Base-by-base conservation (phyloP, 2,329 filamentous ascomycete species). In the Neonectria hederae region DNA sequence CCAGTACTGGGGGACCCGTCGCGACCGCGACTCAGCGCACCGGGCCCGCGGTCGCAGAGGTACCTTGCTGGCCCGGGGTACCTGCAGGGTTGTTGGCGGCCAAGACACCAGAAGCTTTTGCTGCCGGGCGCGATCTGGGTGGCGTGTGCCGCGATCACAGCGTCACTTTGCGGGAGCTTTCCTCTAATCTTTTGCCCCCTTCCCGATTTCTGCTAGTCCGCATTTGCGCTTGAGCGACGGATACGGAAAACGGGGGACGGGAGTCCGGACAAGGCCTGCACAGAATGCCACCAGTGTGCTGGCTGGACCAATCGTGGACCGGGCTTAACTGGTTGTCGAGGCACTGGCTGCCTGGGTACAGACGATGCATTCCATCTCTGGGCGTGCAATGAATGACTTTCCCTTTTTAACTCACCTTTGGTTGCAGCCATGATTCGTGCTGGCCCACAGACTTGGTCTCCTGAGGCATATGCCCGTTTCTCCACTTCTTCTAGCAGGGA, bases 21-120 rank as follows among this genome's bases (percentile, higher is more conserved):
- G 42, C 6, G 49, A 63, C 60, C n/a, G 51, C 30, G 11, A 11
- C n/a, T 7, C 3, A 24, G 35, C 46, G 53, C 38, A n/a, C 4
- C 2, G 17, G n/a, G 30, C 40, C 38, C 30, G 54, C 54, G 17
- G 19, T 10, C 2, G 5, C 0, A 8, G 3, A 54, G 19, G 60
- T 63, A 58, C 43, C 30, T 21, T 8, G 2, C 21, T 5, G n/a
- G 19, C 42, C 8, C 11, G 22, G 19, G 32, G 54, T 58, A 63
- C 60, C 42, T 32, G 32, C 30, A 57, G 14, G 52, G 38, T 21
- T 21, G n/a, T 35, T 45, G 24, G 38, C 9, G 26, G 42, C 52
- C 43, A 49, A 40, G 32, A 21, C 32, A 56, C 48, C 26, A 46
- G 55, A 63, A 63, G 61, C 61, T 60, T 64, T 55, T 51, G 9